Percentiles rank a stretch among this genome's conserved stretches.
These are phyloP conservation scores for Aureobasidium mangrovei DNA, from an alignment of 2,329 filamentous ascomycete genomes.

Conservation along the genomic window DNA sequence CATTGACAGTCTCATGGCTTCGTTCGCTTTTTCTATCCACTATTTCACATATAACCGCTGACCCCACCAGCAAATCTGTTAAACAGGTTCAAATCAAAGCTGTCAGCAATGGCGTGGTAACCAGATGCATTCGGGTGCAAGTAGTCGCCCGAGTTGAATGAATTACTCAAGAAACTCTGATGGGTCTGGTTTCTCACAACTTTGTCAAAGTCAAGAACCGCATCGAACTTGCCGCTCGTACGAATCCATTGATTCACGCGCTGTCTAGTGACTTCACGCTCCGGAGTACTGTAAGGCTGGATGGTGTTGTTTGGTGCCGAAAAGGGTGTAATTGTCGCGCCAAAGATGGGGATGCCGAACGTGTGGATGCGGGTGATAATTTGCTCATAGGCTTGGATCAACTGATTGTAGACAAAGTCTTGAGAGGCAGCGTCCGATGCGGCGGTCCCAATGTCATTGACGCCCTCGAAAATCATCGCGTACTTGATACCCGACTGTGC, in stretches of 20 bases:
- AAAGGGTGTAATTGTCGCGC: conserved; percentile 60
- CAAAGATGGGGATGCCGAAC: conserved; percentile 49
- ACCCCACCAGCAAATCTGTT: conserved; percentile 21
- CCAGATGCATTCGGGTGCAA: conserved; percentile 53
- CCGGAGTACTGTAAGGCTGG: conserved; percentile 47
- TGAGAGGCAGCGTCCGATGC: conserved; percentile 39
- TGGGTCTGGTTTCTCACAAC: conserved; percentile 45
- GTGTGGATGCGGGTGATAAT: conserved; percentile 48
- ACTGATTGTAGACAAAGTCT: conserved; percentile 37
- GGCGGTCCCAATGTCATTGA: conserved; percentile 57
- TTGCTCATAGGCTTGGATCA: conserved; percentile 51
- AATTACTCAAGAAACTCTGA: conserved; percentile 39
- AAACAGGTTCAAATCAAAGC: conserved; percentile 51
- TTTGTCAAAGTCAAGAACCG: conserved; percentile 53
- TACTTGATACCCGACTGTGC: conserved; percentile 49
- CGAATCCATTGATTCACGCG: conserved; percentile 55
- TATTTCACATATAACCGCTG: conserved; percentile 16
- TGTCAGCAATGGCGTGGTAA: conserved; percentile 51
- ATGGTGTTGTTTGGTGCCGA: conserved; percentile 32
- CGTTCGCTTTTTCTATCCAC: too few species aligned
- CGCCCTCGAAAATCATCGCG: conserved; percentile 58
- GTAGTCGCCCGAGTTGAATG: conserved; percentile 55
- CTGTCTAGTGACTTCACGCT: conserved; percentile 48
- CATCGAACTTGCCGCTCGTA: conserved; percentile 48
- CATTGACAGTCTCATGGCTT: too few species aligned